Evolutionary conservation across 768 basidiomycete genomes (phyloP).

Genomic region (Candolleomyces eurysporus): DNA sequence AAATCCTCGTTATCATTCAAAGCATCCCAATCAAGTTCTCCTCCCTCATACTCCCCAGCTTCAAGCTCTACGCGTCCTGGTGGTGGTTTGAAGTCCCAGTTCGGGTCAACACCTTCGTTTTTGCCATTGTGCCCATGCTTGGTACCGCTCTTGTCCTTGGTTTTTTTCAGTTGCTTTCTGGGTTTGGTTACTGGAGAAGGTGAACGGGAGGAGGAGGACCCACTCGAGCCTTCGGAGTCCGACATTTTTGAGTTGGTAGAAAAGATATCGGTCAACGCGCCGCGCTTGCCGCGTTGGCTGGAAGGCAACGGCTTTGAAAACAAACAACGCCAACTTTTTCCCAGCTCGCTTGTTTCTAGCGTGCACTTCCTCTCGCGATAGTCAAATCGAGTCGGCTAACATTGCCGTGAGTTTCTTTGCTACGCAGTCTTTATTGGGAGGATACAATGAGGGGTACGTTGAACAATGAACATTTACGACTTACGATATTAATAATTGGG

Average conservation of each 20-base stretch:
- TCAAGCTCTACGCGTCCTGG: slow-evolving; percentile 48
- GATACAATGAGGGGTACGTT: no score
- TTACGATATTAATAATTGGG: no score
- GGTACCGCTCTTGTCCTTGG: slow-evolving; percentile 26
- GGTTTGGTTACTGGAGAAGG: slow-evolving; percentile 9
- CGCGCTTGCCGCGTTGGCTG: neutral
- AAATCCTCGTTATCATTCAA: slow-evolving; percentile 53
- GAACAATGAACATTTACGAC: no score
- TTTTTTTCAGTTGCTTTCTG: slow-evolving; percentile 5
- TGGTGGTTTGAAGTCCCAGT: slow-evolving; percentile 65
- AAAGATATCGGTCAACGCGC: no score
- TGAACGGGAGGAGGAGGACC: slow-evolving; percentile 2
- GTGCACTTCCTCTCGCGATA: no score
- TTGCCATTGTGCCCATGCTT: slow-evolving; percentile 26
- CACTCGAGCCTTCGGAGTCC: neutral
- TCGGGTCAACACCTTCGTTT: slow-evolving; percentile 53
- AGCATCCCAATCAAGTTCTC: slow-evolving; percentile 68
- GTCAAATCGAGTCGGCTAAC: no score
- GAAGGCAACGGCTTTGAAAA: no score
- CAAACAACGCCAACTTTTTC: no score
- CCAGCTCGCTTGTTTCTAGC: no score
- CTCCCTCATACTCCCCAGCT: slow-evolving; percentile 40
- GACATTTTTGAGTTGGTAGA: neutral
- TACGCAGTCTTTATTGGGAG: no score
- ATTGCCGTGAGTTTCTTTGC: no score